Evolutionary conservation across 768 basidiomycete species (phyloP).

Genomic region (Crepidotus variabilis): DNA sequence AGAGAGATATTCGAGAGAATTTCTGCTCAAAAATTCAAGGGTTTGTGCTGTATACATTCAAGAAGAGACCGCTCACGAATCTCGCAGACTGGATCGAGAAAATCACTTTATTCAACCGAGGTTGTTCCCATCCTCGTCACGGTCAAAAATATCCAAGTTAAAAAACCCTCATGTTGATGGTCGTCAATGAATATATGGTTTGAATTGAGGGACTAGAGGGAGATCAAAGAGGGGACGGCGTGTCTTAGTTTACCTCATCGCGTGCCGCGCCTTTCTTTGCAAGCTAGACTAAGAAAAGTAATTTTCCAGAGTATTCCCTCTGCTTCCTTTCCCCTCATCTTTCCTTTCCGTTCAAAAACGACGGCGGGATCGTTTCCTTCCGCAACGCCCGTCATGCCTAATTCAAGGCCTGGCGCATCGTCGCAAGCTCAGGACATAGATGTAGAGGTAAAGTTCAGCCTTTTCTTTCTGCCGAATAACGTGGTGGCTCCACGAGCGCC

Average conservation of each 20-base stretch:
- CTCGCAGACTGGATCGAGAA: too few relatives aligned
- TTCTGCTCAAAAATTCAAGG: too few relatives aligned
- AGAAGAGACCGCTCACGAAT: too few relatives aligned
- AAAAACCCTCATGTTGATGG: not conserved
- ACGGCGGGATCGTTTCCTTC: not conserved
- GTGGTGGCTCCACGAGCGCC: not conserved
- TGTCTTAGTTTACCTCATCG: not conserved
- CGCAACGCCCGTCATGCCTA: not conserved
- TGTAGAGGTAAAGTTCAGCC: not conserved
- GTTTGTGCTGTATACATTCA: too few relatives aligned
- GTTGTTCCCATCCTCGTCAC: too few relatives aligned
- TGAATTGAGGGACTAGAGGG: not conserved
- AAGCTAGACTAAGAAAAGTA: not conserved
- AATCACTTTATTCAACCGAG: too few relatives aligned
- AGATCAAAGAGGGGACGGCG: not conserved
- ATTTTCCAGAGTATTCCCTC: not conserved
- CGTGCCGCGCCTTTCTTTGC: not conserved
- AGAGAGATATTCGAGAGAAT: too few relatives aligned
- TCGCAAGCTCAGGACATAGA: not conserved
- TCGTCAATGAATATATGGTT: not conserved
- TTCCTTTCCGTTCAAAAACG: not conserved
- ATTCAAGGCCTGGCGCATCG: not conserved
- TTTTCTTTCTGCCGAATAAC: not conserved
- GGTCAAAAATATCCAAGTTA: too few relatives aligned
- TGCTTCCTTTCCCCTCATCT: not conserved